Percentiles rank a stretch among this genome's conserved stretches.
These are phyloP conservation scores for Quercus robur DNA, from an alignment of 306 rosid genomes.

Conservation along the genomic window DNA sequence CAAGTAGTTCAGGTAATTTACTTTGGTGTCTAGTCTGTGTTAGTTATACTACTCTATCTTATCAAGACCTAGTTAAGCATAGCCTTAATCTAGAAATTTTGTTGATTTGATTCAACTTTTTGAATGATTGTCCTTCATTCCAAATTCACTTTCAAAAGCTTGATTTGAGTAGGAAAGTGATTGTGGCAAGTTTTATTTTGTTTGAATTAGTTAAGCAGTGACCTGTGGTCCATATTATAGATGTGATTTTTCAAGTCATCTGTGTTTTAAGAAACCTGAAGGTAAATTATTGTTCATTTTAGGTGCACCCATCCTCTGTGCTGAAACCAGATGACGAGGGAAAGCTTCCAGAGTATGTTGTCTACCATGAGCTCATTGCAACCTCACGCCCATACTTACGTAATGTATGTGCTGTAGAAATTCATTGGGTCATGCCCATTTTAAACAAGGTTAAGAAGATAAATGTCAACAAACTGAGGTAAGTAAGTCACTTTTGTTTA, in stretches of 20 bases:
- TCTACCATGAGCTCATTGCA: conserved; percentile 88
- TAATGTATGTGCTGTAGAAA: conserved; percentile 70
- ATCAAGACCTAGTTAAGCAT: conserved; percentile 14
- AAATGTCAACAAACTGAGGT: conserved; percentile 74
- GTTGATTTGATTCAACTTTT: conserved; percentile 15
- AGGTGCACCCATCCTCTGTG: conserved; percentile 89
- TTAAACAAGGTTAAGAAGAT: conserved; percentile 71
- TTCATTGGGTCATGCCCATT: conserved; percentile 69
- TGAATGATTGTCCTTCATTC: conserved; percentile 9
- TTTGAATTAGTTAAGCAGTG: conserved; percentile 5
- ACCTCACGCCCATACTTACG: conserved; percentile 86
- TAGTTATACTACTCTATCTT: neutral
- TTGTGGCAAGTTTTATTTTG: neutral
- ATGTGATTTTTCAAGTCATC: conserved; percentile 13
- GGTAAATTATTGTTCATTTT: conserved; percentile 18
- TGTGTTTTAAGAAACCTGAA: conserved; percentile 11
- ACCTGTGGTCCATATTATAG: neutral
- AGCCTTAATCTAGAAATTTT: neutral
- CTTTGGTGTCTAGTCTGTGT: conserved; percentile 5
- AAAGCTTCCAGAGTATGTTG: conserved; percentile 82
- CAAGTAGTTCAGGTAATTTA: conserved; percentile 86
- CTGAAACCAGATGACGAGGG: conserved; percentile 71
- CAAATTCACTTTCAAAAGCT: neutral
- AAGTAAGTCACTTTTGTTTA: conserved; percentile 37
- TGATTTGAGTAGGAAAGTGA: neutral